A percentile compares a stretch with the other conserved stretches of the same genome.
phyloP scores from a whole-genome alignment of 2,329 filamentous ascomycete species.

The Metarhizium brunneum region DNA sequence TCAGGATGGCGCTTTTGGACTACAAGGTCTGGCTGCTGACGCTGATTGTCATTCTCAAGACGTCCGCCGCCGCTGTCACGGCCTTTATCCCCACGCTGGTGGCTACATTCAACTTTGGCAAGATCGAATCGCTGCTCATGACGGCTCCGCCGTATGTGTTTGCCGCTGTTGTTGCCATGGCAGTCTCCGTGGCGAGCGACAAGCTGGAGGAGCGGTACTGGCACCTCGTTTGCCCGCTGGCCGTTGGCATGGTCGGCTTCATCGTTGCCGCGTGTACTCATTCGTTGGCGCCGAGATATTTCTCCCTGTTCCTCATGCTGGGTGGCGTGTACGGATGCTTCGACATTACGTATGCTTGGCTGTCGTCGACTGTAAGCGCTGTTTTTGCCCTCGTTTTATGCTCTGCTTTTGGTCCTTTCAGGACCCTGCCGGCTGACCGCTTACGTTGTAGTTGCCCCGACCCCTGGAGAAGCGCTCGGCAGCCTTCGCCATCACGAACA shows the following conservation, averaged over 20 bases:
- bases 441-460: not conserved
- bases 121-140: constrained; percentile 40
- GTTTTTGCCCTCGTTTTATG: not conserved
- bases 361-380: constrained; percentile 5
- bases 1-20: constrained; percentile 18
- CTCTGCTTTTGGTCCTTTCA: not conserved
- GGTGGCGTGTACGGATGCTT: constrained; percentile 6
- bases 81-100: constrained; percentile 8
- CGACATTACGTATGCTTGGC: constrained; percentile 4
- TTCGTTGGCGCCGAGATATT: constrained; percentile 1
- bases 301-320: constrained; percentile 6
- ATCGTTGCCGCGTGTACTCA: constrained; percentile 56
- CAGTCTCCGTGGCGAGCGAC: constrained; percentile 63
- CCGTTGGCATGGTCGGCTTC: constrained; percentile 53
- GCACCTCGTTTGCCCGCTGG: constrained; percentile 55
- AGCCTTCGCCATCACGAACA: constrained; percentile 5
- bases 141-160: constrained; percentile 58
- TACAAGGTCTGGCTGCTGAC: constrained; percentile 13
- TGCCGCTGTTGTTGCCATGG: constrained; percentile 49
- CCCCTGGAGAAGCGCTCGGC: constrained; percentile 5
- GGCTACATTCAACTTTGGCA: constrained; percentile 27
- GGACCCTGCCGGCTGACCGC: not conserved
- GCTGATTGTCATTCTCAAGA: constrained; percentile 8
- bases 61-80: constrained; percentile 7
- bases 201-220: constrained; percentile 60